Evolutionary conservation across 2,329 filamentous ascomycete species (phyloP).

Genomic region (Beauveria asiatica): DNA sequence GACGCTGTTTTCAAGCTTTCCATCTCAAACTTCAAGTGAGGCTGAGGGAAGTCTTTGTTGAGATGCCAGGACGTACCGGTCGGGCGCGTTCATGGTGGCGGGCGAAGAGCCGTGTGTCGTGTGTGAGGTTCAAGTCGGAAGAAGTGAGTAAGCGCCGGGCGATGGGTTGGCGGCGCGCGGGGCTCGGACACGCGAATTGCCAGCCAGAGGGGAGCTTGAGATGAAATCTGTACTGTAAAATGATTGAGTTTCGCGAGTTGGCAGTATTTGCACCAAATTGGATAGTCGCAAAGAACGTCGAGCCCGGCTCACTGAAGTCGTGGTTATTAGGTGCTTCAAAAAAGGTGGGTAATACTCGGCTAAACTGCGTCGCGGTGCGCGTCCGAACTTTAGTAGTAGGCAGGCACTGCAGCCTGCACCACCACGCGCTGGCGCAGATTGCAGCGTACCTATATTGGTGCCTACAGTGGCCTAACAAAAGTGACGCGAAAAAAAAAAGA

Average conservation of each 20-base stretch:
- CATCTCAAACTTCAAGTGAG: neutral
- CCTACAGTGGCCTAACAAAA: too few relatives aligned
- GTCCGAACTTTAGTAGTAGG: too few relatives aligned
- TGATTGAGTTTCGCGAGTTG: neutral
- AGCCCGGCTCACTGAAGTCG: neutral
- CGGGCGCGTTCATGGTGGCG: slow-evolving; percentile 44
- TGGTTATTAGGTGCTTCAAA: neutral
- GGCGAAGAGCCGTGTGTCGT: neutral
- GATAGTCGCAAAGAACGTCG: neutral
- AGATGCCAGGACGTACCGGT: slow-evolving; percentile 35
- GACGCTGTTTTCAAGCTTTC: neutral
- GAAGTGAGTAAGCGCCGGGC: neutral
- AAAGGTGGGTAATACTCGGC: slow-evolving; percentile 10
- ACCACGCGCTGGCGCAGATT: too few relatives aligned
- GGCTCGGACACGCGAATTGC: neutral
- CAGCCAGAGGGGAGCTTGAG: fast-evolving
- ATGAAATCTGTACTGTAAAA: neutral
- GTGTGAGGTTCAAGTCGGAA: neutral
- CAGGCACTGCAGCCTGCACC: too few relatives aligned
- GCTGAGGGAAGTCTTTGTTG: neutral
- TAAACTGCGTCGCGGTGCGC: neutral
- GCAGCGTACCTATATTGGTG: too few relatives aligned
- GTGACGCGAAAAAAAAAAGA: too few relatives aligned
- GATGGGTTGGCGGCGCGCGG: neutral
- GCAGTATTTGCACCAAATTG: neutral